These are phyloP conservation scores for Camillea tinctor DNA, from an alignment of 2,329 filamentous ascomycete genomes.

Conservation along the genomic window DNA sequence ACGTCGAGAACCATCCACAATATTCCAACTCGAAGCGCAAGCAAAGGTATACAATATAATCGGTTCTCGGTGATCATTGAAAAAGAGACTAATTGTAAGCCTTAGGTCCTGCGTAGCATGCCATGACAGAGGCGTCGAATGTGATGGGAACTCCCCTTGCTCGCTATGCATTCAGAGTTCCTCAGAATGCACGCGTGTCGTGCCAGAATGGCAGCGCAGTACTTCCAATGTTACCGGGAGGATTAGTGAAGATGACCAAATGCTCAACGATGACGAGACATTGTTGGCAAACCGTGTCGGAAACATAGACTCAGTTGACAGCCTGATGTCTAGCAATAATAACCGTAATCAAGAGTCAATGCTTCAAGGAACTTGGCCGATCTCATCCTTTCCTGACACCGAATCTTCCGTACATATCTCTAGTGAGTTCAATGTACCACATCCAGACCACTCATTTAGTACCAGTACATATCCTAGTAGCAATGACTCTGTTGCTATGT, in stretches of 20 bases:
- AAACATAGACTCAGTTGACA: neutral
- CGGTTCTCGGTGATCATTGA: neutral
- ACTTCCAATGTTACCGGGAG: neutral
- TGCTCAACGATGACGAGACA: neutral
- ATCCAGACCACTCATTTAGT: neutral
- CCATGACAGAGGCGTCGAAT: constrained; percentile 10
- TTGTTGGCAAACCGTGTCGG: neutral
- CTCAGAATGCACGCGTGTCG: constrained; percentile 12
- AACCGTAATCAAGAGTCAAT: neutral
- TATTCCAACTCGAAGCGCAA: neutral
- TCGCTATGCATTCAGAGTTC: constrained; percentile 13
- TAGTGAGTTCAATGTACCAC: neutral
- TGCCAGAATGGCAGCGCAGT: neutral
- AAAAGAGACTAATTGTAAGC: neutral
- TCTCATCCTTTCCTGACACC: neutral
- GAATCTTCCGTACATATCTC: neutral
- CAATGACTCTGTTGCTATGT: neutral
- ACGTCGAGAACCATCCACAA: constrained; percentile 13
- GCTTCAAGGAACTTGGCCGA: neutral
- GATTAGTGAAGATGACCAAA: neutral
- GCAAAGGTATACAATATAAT: constrained; percentile 1
- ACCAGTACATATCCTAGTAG: neutral
- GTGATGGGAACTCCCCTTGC: constrained; percentile 16
- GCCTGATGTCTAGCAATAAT: neutral
- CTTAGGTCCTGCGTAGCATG: constrained; percentile 17